Evolutionary conservation across 148 eudicot genomes (phyloP).

Genomic region (Pouteria glomerata): DNA sequence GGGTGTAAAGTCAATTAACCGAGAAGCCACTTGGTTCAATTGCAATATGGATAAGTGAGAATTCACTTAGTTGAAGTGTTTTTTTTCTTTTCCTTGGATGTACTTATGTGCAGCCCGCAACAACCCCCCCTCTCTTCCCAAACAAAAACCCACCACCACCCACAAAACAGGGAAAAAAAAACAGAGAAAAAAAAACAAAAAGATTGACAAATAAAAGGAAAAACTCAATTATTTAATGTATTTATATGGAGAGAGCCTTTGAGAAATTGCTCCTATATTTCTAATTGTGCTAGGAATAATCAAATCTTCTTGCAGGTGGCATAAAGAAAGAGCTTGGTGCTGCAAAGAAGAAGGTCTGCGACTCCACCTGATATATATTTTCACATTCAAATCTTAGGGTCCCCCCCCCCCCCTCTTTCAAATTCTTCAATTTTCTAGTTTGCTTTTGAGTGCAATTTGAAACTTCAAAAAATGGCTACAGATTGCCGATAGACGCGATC

Average conservation of each 20-base stretch:
- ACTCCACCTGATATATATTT: background rate
- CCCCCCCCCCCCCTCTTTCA: background rate
- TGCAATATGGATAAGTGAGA: too few species aligned
- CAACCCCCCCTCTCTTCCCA: too few species aligned
- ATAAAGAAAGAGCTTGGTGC: slow-evolving; percentile 72
- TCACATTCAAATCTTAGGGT: background rate
- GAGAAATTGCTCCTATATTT: background rate
- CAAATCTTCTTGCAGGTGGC: slow-evolving; percentile 31
- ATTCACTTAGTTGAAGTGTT: too few species aligned
- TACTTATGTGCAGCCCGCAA: too few species aligned
- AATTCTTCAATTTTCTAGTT: background rate
- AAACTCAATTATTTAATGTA: background rate
- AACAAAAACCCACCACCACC: background rate
- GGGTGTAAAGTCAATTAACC: too few species aligned
- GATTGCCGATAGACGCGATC: slow-evolving; percentile 70
- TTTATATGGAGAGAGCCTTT: background rate
- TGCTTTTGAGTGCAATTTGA: background rate
- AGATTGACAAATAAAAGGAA: background rate
- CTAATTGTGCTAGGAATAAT: background rate
- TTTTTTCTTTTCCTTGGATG: too few species aligned
- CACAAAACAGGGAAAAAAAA: too few species aligned
- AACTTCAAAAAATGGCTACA: slow-evolving; percentile 18
- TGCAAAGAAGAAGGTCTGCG: slow-evolving; percentile 61
- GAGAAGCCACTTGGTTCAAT: too few species aligned
- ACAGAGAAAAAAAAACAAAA: background rate